Percentiles rank a stretch among this genome's conserved stretches.
phyloP scores from a whole-genome alignment of 768 basidiomycete genomes.

The Russula brevipes region DNA sequence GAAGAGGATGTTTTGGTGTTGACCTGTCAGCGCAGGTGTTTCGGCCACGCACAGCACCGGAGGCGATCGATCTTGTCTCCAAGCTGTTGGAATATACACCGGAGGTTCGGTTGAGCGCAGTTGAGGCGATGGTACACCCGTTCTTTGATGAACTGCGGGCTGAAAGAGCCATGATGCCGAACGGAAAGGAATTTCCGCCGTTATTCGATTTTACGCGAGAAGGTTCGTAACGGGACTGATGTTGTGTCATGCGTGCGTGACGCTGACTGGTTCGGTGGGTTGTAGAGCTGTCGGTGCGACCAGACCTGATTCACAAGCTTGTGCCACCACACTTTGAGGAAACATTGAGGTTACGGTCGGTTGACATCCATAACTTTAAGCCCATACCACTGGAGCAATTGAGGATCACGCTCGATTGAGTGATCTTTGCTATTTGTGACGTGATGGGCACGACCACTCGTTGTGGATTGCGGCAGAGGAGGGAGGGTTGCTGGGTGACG shows the following conservation, averaged over 20 bases:
- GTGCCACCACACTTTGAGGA: constrained; percentile 88
- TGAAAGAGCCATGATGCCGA: constrained; percentile 92
- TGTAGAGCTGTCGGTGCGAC: constrained; percentile 91
- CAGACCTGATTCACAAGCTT: constrained; percentile 87
- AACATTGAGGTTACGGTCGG: constrained; percentile 79
- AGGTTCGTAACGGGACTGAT: constrained; percentile 50
- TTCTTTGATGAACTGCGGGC: constrained; percentile 96
- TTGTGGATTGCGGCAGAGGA: not conserved
- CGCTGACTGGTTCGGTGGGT: not conserved
- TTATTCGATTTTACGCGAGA: constrained; percentile 96
- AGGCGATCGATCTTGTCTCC: constrained; percentile 93
- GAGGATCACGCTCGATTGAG: constrained; percentile 84
- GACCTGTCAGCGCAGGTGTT: constrained; percentile 64
- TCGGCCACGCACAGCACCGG: constrained; percentile 91
- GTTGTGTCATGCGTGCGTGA: not conserved
- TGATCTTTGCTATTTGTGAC: not conserved
- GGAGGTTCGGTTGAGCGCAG: constrained; percentile 79
- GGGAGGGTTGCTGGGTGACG: not conserved
- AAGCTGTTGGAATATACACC: constrained; percentile 99
- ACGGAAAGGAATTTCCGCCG: constrained; percentile 91
- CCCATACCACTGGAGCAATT: constrained; percentile 97
- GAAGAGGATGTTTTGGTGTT: constrained; percentile 20
- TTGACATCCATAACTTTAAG: constrained; percentile 86
- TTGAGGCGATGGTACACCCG: constrained; percentile 88
- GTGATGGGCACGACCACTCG: not conserved